These are phyloP conservation scores for Fraxinus angustifolia DNA, from an alignment of 305 asterid species.

Conservation along the genomic window DNA sequence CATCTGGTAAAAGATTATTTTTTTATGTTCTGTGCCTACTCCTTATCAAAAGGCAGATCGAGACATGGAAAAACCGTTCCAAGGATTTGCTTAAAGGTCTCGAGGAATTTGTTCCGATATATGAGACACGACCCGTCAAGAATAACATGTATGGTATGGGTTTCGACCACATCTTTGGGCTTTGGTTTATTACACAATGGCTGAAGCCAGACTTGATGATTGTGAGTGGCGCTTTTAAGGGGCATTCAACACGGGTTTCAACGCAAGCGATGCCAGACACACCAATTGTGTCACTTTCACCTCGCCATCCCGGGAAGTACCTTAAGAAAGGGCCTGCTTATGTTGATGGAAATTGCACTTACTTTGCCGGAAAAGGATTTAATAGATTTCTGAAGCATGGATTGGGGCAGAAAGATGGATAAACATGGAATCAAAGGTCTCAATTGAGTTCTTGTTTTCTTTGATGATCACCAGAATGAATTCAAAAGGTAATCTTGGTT, in stretches of 20 bases:
- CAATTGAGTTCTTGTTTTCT: constrained; percentile 71
- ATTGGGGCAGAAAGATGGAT: constrained; percentile 69
- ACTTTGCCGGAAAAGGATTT: constrained; percentile 83
- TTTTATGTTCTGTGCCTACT: constrained; percentile 30
- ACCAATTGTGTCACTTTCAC: constrained; percentile 73
- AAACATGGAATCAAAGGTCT: constrained; percentile 68
- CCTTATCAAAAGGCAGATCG: constrained; percentile 98
- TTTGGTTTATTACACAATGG: constrained; percentile 85
- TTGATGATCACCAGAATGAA: constrained; percentile 96
- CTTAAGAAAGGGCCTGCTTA: constrained; percentile 92
- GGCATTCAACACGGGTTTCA: constrained; percentile 95
- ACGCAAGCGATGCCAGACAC: constrained; percentile 90
- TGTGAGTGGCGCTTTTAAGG: constrained; percentile 95
- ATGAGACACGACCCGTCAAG: constrained; percentile 73
- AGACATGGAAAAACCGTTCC: constrained; percentile 71
- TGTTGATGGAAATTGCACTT: constrained; percentile 91
- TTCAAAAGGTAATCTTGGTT: constrained; percentile 60
- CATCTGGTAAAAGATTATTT: constrained; percentile 5
- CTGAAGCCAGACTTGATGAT: constrained; percentile 82
- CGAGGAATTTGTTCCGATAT: constrained; percentile 85
- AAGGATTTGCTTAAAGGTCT: constrained; percentile 75
- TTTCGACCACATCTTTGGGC: constrained; percentile 86
- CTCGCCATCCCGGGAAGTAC: constrained; percentile 93
- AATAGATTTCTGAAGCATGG: constrained; percentile 90
- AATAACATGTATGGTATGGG: constrained; percentile 95